Evolutionary conservation across 2,329 filamentous ascomycete genomes (phyloP).

Genomic region (Fusarium sambucinum): DNA sequence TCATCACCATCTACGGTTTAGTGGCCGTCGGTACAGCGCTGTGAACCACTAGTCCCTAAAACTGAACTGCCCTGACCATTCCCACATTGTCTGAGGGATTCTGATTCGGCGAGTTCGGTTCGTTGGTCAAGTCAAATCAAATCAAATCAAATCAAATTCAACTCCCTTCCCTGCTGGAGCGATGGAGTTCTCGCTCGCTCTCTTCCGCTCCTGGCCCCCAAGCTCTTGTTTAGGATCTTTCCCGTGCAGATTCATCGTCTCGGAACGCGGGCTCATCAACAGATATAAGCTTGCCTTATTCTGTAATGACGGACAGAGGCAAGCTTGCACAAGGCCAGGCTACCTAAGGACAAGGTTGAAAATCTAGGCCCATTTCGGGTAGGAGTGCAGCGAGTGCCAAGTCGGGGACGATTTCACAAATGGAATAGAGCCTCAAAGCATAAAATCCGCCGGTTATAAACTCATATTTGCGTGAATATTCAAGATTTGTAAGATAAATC

Average conservation of each 20-base stretch:
- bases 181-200: constrained; percentile 25
- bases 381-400: constrained; percentile 39
- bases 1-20: constrained; percentile 34
- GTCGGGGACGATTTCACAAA: constrained; percentile 41
- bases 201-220: constrained; percentile 22
- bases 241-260: constrained; percentile 18
- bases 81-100: constrained; percentile 29
- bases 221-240: constrained; percentile 21
- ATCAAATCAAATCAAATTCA: constrained; percentile 1
- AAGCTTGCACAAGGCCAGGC: background rate
- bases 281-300: constrained; percentile 8
- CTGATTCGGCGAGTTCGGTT: constrained; percentile 32
- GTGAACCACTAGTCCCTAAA: constrained; percentile 36
- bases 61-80: constrained; percentile 36
- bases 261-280: background rate
- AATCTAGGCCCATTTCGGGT: constrained; percentile 32
- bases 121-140: constrained; percentile 13
- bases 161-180: constrained; percentile 9
- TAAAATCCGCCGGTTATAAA: constrained; percentile 32
- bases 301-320: constrained; percentile 24
- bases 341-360: constrained; percentile 33
- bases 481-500: constrained; percentile 25
- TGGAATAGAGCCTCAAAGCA: constrained; percentile 39
- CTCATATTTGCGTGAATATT: constrained; percentile 33
- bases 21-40: constrained; percentile 38